A percentile compares a stretch with the other conserved stretches of the same genome.
These are phyloP conservation scores for Sextonia rubra DNA, from an alignment of 164 flowering plant species.

Conservation along the genomic window DNA sequence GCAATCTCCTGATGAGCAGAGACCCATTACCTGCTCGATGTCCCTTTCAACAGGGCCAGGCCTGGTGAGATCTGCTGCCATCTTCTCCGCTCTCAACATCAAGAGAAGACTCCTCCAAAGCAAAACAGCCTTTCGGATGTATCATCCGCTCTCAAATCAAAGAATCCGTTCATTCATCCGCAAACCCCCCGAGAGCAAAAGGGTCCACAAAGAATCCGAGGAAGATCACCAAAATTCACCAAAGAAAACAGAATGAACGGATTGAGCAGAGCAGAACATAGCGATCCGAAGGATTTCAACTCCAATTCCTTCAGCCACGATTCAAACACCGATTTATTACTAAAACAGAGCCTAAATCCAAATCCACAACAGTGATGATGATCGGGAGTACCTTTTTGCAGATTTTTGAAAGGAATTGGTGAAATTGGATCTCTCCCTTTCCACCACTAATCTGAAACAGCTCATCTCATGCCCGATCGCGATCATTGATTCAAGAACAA, in stretches of 20 bases:
- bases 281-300: background rate
- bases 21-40: slow-evolving; percentile 61
- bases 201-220: slow-evolving; percentile 2
- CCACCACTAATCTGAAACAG: no score
- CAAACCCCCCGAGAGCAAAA: slow-evolving; percentile 12
- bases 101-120: slow-evolving; percentile 14
- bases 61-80: slow-evolving; percentile 63
- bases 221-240: background rate
- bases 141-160: slow-evolving; percentile 29
- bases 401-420: background rate
- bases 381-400: background rate
- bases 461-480: no score
- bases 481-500: no score
- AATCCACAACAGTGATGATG: background rate
- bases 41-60: slow-evolving; percentile 72
- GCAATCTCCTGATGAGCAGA: background rate
- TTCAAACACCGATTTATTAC: no score
- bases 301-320: background rate
- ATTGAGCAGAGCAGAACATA: slow-evolving; percentile 7
- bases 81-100: slow-evolving; percentile 51
- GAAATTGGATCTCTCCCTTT: no score
- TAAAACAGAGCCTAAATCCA: no score
- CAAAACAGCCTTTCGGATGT: background rate
- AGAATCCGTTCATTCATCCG: background rate
- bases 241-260: slow-evolving; percentile 5